Percentiles rank a stretch among this genome's conserved stretches.
phyloP scores from a whole-genome alignment of 2,329 filamentous ascomycete genomes.

The Pestalotiopsis sp. region DNA sequence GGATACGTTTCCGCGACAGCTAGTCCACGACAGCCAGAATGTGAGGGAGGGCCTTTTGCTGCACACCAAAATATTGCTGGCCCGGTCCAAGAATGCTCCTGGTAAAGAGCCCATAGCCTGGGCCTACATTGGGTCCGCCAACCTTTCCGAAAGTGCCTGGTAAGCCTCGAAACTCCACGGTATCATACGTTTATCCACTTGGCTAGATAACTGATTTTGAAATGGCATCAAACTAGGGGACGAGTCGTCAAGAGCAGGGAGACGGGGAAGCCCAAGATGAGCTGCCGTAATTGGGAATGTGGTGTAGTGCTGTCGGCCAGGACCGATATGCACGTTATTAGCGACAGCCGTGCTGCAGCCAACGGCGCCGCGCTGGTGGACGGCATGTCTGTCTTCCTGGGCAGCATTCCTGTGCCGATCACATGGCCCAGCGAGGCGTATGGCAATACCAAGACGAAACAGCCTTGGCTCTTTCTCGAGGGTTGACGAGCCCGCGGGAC shows the following conservation, averaged over 20 bases:
- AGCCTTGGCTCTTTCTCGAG: constrained; percentile 34
- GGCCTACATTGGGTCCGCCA: constrained; percentile 89
- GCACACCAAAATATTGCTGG: constrained; percentile 79
- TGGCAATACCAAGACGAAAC: constrained; percentile 25
- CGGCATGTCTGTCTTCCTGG: constrained; percentile 32
- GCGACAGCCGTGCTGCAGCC: constrained; percentile 18
- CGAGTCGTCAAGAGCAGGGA: constrained; percentile 70
- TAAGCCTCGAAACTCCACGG: constrained; percentile 45
- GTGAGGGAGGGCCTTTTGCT: constrained; percentile 73
- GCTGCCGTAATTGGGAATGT: constrained; percentile 93
- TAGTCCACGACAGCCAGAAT: constrained; percentile 78
- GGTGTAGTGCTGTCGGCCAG: constrained; percentile 72
- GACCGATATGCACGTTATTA: constrained; percentile 32
- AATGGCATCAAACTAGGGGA: constrained; percentile 59
- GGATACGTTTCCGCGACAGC: constrained; percentile 68
- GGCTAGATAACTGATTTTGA: background rate
- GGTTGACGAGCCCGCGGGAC: constrained; percentile 14
- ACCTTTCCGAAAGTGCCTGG: constrained; percentile 93
- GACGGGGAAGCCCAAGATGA: constrained; percentile 73
- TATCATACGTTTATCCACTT: background rate
- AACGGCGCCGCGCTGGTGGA: constrained; percentile 7
- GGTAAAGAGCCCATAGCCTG: constrained; percentile 53
- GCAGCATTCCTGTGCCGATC: constrained; percentile 46
- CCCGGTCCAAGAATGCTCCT: constrained; percentile 32
- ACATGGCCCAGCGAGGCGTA: constrained; percentile 37